Conservation (phyloP, 805 yeast genomes). For the Blastobotrys muscicola region DNA sequence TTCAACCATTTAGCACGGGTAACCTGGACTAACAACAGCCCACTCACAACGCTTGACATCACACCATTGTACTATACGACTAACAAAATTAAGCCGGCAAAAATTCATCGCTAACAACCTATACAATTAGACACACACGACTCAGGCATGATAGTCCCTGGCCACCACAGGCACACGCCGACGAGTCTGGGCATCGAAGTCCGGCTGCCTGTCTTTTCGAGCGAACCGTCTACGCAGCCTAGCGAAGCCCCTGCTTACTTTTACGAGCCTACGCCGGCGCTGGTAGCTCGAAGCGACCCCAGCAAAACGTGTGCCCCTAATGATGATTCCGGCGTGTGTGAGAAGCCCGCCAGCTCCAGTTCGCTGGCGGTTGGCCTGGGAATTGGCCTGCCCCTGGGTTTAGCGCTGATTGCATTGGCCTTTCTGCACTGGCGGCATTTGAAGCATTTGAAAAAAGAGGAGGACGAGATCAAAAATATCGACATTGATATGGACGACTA, state of each 20-base stretch:
- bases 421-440: constrained; percentile 27
- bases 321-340: constrained; percentile 12
- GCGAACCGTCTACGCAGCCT: no score
- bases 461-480: constrained; percentile 25
- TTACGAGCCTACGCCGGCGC: no score
- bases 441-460: constrained; percentile 27
- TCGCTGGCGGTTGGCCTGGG: constrained; percentile 27
- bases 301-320: constrained; percentile 7
- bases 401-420: constrained; percentile 24
- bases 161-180: no score
- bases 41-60: no score
- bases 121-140: no score
- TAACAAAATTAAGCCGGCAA: no score
- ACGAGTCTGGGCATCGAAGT: no score
- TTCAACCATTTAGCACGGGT: not conserved
- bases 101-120: no score
- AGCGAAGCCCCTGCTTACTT: no score
- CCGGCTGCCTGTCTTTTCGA: no score
- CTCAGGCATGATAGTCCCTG: no score
- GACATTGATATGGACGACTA: constrained; percentile 28
- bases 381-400: constrained; percentile 31
- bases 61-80: no score
- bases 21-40: not conserved
- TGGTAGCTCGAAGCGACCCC: not conserved
- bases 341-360: constrained; percentile 14